Base-by-base conservation (phyloP, 495 filamentous ascomycete genomes). In the Talaromyces wortmannii region DNA sequence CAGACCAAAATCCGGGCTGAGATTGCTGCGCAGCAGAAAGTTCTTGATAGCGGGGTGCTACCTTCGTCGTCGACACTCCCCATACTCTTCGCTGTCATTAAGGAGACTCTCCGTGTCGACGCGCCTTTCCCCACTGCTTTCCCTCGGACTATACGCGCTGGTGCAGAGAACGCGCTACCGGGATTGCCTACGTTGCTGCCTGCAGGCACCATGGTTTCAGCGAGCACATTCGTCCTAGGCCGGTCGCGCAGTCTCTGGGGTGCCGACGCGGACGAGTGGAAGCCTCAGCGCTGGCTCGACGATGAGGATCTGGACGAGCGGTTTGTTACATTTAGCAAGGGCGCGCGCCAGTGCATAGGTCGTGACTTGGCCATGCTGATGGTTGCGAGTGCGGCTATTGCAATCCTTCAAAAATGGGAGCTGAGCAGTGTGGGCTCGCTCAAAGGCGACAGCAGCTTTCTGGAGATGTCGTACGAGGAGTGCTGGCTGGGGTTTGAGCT, bases 51-150 rank as follows among this genome's bases (percentile, higher is more conserved):
- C 18, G 18, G 16, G 5, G 31, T 7, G 12, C n/a, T 40, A 5
- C 17, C 40, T 3, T 23, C 42, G 29, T 12, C 50, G 5, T 29
- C 44, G 18, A n/a, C 52, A 83, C 56, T 73, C 85, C 8, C 78
- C 6, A 87, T 88, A 63, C 77, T 90, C 7, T 66, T 81, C n/a
- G 77, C 73, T 16, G 83, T 89, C 45, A 85, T 91, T 70, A 83
- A 84, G 59, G 88, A 91, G 63, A 86, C 85, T 0, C 71, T 90
- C 43, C 83, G 88, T 52, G 78, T 84, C 62, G 84, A 88, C 71
- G 78, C 78, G 81, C 84, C 31, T 78, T 90, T n/a, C 84, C 87
- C 4, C 74, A 87, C 11, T 63, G 82, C 62, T 74, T 90, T 45
- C 82, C 86, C 31, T 57, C 71, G 2, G 76, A 74, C 50, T 72